Conservation (phyloP, 2,329 filamentous ascomycete genomes). For the Microdochium paspali region DNA sequence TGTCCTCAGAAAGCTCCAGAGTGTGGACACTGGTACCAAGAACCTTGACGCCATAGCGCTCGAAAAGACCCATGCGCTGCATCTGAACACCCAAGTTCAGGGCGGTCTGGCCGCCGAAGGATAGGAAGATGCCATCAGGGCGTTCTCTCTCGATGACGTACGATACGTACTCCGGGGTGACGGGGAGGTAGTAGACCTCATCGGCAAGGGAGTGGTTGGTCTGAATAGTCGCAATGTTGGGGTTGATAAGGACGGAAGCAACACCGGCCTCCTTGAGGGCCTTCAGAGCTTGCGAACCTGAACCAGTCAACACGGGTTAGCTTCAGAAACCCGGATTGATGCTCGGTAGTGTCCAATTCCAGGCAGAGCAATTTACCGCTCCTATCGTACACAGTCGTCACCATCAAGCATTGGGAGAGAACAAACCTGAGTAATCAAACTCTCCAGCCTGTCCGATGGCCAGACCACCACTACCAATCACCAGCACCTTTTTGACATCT, state of each 20-base stretch:
- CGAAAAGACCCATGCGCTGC: slow-evolving; percentile 91
- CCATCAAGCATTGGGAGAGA: slow-evolving; percentile 1
- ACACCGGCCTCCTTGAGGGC: slow-evolving; percentile 94
- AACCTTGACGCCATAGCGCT: slow-evolving; percentile 91
- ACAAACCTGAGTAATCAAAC: slow-evolving; percentile 94
- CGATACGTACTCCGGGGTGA: slow-evolving; percentile 94
- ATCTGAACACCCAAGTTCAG: slow-evolving; percentile 96
- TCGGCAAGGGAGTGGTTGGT: slow-evolving; percentile 93
- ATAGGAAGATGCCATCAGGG: slow-evolving; percentile 94
- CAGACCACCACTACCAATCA: slow-evolving; percentile 91
- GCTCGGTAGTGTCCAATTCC: too few species aligned
- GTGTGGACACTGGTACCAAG: slow-evolving; percentile 92
- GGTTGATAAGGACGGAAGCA: slow-evolving; percentile 87
- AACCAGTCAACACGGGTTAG: slow-evolving; percentile 8
- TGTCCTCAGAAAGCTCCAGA: slow-evolving; percentile 87
- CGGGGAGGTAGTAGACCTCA: slow-evolving; percentile 95
- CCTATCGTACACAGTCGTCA: slow-evolving; percentile 3
- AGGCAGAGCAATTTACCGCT: too few species aligned
- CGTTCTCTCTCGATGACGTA: slow-evolving; percentile 95
- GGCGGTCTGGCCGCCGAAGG: slow-evolving; percentile 94
- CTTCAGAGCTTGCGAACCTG: slow-evolving; percentile 92
- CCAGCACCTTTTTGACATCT: slow-evolving; percentile 92
- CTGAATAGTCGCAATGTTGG: slow-evolving; percentile 97
- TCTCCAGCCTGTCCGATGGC: slow-evolving; percentile 97
- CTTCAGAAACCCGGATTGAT: not conserved